Percentiles rank a stretch among this genome's conserved stretches.
Conservation (phyloP, 306 rosid genomes). For the Cicer arietinum region DNA sequence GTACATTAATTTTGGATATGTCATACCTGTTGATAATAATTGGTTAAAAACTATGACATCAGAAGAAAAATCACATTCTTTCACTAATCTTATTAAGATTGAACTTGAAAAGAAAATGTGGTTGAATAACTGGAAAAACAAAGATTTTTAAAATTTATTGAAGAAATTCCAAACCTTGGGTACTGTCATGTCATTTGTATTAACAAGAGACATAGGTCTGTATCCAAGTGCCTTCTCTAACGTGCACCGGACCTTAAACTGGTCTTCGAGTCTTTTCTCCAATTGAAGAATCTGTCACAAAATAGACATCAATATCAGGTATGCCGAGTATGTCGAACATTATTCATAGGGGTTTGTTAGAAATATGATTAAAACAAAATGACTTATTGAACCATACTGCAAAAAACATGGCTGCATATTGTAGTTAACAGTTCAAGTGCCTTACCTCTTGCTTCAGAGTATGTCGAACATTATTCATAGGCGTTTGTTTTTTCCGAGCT, state of each 20-base stretch:
- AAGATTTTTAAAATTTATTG: constrained; percentile 16
- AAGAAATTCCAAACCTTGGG: constrained; percentile 68
- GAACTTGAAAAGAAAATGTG: neutral
- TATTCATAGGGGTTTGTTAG: too few species aligned
- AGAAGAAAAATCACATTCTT: constrained; percentile 10
- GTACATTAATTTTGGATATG: neutral
- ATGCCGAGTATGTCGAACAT: too few species aligned
- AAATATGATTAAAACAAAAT: constrained; percentile 9
- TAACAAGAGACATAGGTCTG: constrained; percentile 55
- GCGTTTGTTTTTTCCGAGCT: constrained; percentile 59
- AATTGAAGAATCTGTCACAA: constrained; percentile 74
- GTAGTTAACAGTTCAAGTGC: constrained; percentile 21
- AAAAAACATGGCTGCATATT: constrained; percentile 19
- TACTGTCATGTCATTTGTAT: constrained; percentile 51
- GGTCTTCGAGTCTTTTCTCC: constrained; percentile 77
- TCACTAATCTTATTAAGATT: neutral
- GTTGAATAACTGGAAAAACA: neutral
- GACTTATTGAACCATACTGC: constrained; percentile 13
- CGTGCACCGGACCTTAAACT: constrained; percentile 71
- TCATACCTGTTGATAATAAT: neutral
- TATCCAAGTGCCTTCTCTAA: constrained; percentile 84
- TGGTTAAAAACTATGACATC: constrained; percentile 1
- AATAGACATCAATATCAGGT: neutral
- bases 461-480: constrained; percentile 58
- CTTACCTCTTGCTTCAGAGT: constrained; percentile 81